A percentile compares a stretch with the other conserved stretches of the same genome.
Evolutionary conservation across 1,284 basidiomycete genomes (phyloP).

Genomic region (Tilletia caries): DNA sequence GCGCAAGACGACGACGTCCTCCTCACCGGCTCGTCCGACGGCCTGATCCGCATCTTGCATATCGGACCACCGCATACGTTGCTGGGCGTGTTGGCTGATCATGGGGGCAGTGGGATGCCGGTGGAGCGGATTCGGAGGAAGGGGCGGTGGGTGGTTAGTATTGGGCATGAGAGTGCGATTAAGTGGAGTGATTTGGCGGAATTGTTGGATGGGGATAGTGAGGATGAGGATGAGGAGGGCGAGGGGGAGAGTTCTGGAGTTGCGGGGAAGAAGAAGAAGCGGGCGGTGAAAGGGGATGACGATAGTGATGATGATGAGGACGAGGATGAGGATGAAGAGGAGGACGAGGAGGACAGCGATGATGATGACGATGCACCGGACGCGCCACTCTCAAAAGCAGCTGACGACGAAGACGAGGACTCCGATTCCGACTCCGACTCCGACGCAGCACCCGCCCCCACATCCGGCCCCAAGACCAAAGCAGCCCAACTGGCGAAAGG

Average conservation of each 20-base stretch:
- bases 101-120: conserved; percentile 67
- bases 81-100: conserved; percentile 82
- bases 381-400: not conserved
- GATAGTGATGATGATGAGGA: not conserved
- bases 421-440: not conserved
- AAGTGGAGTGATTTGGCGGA: conserved; percentile 76
- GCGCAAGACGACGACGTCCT: conserved; percentile 61
- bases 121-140: conserved; percentile 75
- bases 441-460: not conserved
- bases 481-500: conserved; percentile 6
- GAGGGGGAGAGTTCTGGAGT: not conserved
- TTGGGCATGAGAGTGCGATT: conserved; percentile 82
- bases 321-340: conserved; percentile 19
- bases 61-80: conserved; percentile 78
- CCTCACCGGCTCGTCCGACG: conserved; percentile 89
- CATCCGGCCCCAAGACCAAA: not conserved
- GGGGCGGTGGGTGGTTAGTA: conserved; percentile 80
- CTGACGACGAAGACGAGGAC: not conserved
- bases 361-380: not conserved
- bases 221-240: conserved; percentile 32
- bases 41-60: conserved; percentile 81
- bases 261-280: conserved; percentile 24
- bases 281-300: conserved; percentile 4
- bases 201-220: conserved; percentile 59
- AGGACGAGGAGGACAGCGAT: conserved; percentile 14